Evolutionary conservation across 106 monocot genomes (phyloP), one percentile per base, ranked within the genome.

Genomic region (Apostasia ramifera): DNA sequence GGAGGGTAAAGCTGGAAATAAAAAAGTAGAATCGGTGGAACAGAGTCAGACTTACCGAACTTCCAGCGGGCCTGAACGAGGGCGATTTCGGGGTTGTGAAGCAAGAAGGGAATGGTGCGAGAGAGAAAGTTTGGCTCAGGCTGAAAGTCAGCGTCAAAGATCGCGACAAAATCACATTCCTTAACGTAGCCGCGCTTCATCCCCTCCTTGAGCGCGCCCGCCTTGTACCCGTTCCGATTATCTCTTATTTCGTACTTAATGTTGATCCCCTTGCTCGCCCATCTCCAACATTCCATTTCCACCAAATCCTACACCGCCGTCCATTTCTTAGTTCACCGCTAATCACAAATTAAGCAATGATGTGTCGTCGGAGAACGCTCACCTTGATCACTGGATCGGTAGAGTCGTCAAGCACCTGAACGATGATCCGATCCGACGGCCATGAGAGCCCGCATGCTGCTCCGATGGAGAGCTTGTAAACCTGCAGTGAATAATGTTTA

Each of bases 121-220:
- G 53, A 26, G 61, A 79, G 79, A 69, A 74, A 79, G 63, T 79
- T 69, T 14, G 79, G 64, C 55, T 79, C 79, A 14, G 79, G 79
- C 69, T 79, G 74, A 69, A 79, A 79, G 57, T 79, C 79, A 61
- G 79, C 79, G 51, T 79, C 79, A 63, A 75, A 75, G 50, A 75
- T 75, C 39, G 58, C 66, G 59, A 75, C 74, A 59, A 48, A 75
- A 13, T 75, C 79, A 63, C 79, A 79, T 8, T 58, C 40, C 55
- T 74, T 63, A 15, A 74, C 79, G 51, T 79, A 79, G 63, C 48
- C 45, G 50, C 64, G 74, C 69, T 74, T 74, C 79, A 79, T 79
- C 41, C 79, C 79, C 45, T 70, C 79, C 64, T 66, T 79, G 37
- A 79, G 79, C 4, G 73, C 74, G 5, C 79, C 79, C 5, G 79